phyloP scores from a whole-genome alignment of 148 eudicot species.

The Silene latifolia region DNA sequence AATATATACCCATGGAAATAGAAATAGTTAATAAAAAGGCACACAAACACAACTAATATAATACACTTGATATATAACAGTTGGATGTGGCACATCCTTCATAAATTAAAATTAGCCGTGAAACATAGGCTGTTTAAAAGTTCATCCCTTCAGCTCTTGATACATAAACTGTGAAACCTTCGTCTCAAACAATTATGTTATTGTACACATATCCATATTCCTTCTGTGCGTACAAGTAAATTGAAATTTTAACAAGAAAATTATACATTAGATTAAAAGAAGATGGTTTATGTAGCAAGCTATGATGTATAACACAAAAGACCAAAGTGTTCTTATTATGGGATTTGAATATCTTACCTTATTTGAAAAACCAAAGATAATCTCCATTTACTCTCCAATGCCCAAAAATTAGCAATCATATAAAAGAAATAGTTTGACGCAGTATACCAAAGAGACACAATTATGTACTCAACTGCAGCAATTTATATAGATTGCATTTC shows the following conservation, averaged over 20 bases:
- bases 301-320: not conserved
- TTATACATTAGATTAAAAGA: not conserved
- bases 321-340: not conserved
- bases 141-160: too few relatives aligned
- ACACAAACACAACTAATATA: slow-evolving; percentile 1
- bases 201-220: not conserved
- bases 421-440: not conserved
- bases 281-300: not conserved
- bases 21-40: not conserved
- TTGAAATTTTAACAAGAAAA: not conserved
- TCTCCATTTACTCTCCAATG: not conserved
- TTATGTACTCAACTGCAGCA: not conserved
- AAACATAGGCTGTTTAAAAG: too few relatives aligned
- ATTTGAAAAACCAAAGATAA: not conserved
- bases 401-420: too few relatives aligned
- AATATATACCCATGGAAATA: not conserved
- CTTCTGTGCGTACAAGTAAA: not conserved
- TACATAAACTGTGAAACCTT: too few relatives aligned
- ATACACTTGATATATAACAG: too few relatives aligned
- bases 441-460: not conserved
- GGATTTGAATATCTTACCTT: not conserved
- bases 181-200: not conserved
- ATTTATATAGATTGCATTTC: not conserved
- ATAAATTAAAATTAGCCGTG: not conserved
- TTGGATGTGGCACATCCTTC: not conserved